Percentiles rank a stretch among this genome's conserved stretches.
These are phyloP conservation scores for Penicillium cinerascens DNA, from an alignment of 495 filamentous ascomycete species.

Conservation along the genomic window DNA sequence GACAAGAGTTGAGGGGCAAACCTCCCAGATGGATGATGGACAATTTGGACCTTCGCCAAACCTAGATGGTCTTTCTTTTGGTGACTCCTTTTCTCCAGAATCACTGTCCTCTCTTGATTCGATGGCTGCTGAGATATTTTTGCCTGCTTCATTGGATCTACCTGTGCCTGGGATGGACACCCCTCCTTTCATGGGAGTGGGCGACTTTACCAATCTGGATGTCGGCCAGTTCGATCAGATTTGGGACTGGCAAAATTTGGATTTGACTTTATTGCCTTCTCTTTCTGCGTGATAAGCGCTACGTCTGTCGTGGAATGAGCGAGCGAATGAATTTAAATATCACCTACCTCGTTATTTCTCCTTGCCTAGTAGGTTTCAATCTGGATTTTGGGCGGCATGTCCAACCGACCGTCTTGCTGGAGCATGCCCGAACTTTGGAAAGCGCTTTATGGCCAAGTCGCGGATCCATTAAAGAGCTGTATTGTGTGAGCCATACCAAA, in stretches of 20 bases:
- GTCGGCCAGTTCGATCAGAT: slow-evolving; percentile 26
- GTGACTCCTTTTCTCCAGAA: slow-evolving; percentile 2
- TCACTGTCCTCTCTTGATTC: neutral
- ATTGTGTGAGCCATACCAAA: too few relatives aligned
- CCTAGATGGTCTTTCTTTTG: neutral
- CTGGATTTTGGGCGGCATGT: too few relatives aligned
- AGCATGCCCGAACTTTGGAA: too few relatives aligned
- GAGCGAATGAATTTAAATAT: neutral
- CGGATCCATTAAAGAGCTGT: too few relatives aligned
- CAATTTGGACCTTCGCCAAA: neutral
- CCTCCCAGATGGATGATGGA: neutral
- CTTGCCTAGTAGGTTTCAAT: too few relatives aligned
- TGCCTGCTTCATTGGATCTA: slow-evolving; percentile 6
- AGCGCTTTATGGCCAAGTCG: too few relatives aligned
- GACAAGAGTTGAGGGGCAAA: neutral
- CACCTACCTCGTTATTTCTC: too few relatives aligned
- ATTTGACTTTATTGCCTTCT: slow-evolving; percentile 14
- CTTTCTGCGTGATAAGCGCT: neutral
- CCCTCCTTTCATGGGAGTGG: slow-evolving; percentile 5
- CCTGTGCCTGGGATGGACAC: slow-evolving; percentile 7
- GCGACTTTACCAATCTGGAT: slow-evolving; percentile 21
- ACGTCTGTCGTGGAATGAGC: neutral
- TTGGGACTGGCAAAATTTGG: slow-evolving; percentile 30
- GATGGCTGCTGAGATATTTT: slow-evolving; percentile 4
- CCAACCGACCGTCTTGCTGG: too few relatives aligned